Evolutionary conservation across 2,329 filamentous ascomycete genomes (phyloP).

Genomic region (Curvularia lunata): DNA sequence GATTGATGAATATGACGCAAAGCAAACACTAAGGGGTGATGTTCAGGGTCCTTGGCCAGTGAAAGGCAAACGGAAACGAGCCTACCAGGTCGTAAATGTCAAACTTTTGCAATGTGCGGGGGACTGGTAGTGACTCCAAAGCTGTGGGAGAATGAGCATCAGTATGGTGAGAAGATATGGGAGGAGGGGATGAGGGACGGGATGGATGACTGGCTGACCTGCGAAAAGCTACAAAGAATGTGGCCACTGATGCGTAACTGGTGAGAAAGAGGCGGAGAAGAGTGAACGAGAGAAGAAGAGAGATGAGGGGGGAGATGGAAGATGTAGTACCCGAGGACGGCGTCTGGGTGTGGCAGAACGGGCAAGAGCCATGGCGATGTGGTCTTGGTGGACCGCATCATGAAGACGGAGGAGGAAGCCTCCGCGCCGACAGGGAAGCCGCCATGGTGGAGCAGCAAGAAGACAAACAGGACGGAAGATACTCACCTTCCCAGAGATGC

Average conservation of each 20-base stretch:
- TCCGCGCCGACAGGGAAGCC: constrained; percentile 29
- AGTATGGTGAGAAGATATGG: constrained; percentile 1
- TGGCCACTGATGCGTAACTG: constrained; percentile 52
- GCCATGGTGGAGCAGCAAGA: constrained; percentile 10
- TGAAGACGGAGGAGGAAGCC: constrained; percentile 23
- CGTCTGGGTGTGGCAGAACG: constrained; percentile 29
- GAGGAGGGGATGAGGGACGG: constrained; percentile 4
- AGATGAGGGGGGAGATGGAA: constrained; percentile 20
- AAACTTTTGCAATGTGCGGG: constrained; percentile 49
- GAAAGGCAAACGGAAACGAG: constrained; percentile 17
- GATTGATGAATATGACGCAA: constrained; percentile 32
- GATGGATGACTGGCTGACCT: constrained; percentile 35
- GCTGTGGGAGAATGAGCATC: constrained; percentile 37
- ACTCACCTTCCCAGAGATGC: constrained; percentile 34
- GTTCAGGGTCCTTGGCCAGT: constrained; percentile 14
- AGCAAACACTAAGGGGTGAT: constrained; percentile 8
- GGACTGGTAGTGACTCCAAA: constrained; percentile 52
- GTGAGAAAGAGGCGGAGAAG: constrained; percentile 50
- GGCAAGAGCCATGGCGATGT: constrained; percentile 37
- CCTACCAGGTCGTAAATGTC: constrained; percentile 51
- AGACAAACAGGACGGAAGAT: constrained; percentile 10
- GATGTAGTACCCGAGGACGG: constrained; percentile 27
- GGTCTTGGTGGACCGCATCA: constrained; percentile 18
- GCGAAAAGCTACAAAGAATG: constrained; percentile 55
- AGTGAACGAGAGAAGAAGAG: constrained; percentile 33